Conservation (phyloP, 2,329 filamentous ascomycete genomes). For the Nemania abortiva region DNA sequence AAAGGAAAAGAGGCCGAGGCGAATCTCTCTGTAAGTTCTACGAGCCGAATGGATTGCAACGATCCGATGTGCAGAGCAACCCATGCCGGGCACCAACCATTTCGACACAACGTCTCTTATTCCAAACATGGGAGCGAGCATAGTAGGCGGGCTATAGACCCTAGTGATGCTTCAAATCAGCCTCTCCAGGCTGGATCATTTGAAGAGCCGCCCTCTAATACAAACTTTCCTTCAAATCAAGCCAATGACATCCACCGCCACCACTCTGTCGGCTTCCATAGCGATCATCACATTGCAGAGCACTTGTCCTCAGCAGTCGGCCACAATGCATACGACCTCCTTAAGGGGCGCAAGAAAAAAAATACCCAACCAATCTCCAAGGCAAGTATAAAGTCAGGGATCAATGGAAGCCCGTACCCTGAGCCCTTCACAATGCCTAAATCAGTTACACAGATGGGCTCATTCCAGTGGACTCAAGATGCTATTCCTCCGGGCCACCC, state of each 20-base stretch:
- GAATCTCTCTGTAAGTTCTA: slow-evolving; percentile 5
- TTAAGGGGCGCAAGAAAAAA: slow-evolving; percentile 8
- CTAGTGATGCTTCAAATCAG: neutral
- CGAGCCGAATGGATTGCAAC: slow-evolving; percentile 45
- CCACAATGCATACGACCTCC: slow-evolving; percentile 32
- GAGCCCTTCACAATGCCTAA: slow-evolving; percentile 38
- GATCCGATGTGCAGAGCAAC: slow-evolving; percentile 49
- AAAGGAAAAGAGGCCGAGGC: slow-evolving; percentile 19
- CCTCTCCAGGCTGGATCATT: neutral
- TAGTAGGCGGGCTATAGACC: slow-evolving; percentile 25
- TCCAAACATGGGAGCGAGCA: slow-evolving; percentile 43
- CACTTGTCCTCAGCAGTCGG: slow-evolving; percentile 48
- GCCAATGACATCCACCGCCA: slow-evolving; percentile 40
- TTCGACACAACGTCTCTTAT: slow-evolving; percentile 53
- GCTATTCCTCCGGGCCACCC: slow-evolving; percentile 33
- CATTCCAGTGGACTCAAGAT: slow-evolving; percentile 38
- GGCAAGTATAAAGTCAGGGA: slow-evolving; percentile 9
- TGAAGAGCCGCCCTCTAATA: slow-evolving; percentile 18
- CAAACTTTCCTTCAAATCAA: slow-evolving; percentile 17
- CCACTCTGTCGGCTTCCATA: slow-evolving; percentile 53
- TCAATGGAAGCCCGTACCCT: slow-evolving; percentile 23
- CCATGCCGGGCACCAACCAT: slow-evolving; percentile 48
- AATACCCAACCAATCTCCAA: neutral
- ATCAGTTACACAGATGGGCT: slow-evolving; percentile 31
- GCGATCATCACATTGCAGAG: slow-evolving; percentile 52